Evolutionary conservation across 179 eudicot genomes (phyloP).

Genomic region (Sideroxylon spinosum): DNA sequence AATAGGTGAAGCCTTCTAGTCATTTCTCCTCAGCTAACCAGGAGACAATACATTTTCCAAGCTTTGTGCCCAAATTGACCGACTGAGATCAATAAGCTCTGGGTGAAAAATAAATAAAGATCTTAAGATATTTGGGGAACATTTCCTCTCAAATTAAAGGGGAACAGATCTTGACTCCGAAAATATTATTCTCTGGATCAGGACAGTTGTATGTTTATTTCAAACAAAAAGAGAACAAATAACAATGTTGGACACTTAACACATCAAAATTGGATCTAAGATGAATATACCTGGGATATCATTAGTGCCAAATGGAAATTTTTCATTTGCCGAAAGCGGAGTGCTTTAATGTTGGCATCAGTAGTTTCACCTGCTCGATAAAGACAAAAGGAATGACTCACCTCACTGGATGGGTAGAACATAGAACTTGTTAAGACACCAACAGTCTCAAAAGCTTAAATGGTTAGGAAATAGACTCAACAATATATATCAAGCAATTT

Average conservation of each 20-base stretch:
- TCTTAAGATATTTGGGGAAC: neutral
- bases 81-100: neutral
- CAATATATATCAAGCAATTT: too few relatives aligned
- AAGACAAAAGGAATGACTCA: conserved; percentile 15
- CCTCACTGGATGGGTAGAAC: neutral
- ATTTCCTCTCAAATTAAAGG: neutral
- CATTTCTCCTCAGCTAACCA: neutral
- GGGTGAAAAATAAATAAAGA: too few relatives aligned
- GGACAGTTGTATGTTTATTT: neutral
- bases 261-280: conserved; percentile 2
- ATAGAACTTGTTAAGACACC: too few relatives aligned
- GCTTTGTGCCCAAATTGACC: neutral
- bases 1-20: neutral
- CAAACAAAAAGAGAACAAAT: neutral
- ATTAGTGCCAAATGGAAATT: conserved; percentile 91
- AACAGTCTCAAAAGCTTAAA: too few relatives aligned
- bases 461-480: too few relatives aligned
- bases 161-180: neutral
- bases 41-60: neutral
- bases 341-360: conserved; percentile 51
- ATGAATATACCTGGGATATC: conserved; percentile 81
- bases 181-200: neutral
- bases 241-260: neutral
- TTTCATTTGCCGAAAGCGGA: conserved; percentile 91
- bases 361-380: conserved; percentile 70